A percentile compares a stretch with the other conserved stretches of the same genome.
Evolutionary conservation across 768 basidiomycete species (phyloP).

Genomic region (Mycena alexandri): DNA sequence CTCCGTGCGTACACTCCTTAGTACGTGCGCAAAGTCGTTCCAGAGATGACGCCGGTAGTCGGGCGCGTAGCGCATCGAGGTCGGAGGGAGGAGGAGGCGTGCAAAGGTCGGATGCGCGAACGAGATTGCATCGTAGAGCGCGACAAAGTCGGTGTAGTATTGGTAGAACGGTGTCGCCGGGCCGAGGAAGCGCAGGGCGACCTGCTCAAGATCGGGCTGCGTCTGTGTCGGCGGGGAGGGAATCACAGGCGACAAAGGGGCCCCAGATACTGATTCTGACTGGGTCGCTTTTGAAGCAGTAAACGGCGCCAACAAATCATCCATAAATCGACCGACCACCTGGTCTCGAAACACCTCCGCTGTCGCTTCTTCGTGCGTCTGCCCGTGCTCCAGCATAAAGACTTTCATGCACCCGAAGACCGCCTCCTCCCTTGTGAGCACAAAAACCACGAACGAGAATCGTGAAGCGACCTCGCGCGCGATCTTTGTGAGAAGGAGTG

Average conservation of each 20-base stretch:
- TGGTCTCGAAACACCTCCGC: constrained; percentile 88
- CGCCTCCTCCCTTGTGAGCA: constrained; percentile 66
- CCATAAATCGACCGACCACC: constrained; percentile 71
- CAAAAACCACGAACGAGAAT: constrained; percentile 57
- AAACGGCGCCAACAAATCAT: constrained; percentile 69
- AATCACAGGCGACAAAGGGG: constrained; percentile 36
- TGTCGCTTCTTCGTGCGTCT: constrained; percentile 60
- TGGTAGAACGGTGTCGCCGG: constrained; percentile 87
- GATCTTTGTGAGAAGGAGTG: constrained; percentile 71
- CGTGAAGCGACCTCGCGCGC: constrained; percentile 59
- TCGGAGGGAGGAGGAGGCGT: constrained; percentile 79
- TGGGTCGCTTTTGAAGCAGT: constrained; percentile 46
- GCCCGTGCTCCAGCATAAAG: constrained; percentile 95
- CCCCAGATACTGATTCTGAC: constrained; percentile 23
- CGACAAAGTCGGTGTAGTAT: constrained; percentile 92
- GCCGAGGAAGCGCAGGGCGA: constrained; percentile 72
- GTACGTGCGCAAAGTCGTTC: constrained; percentile 79
- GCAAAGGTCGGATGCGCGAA: constrained; percentile 86
- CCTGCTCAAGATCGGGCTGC: constrained; percentile 61
- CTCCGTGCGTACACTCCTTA: constrained; percentile 69
- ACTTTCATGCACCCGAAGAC: constrained; percentile 91
- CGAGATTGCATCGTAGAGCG: constrained; percentile 91
- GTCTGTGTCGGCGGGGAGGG: constrained; percentile 33
- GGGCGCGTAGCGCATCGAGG: constrained; percentile 78
- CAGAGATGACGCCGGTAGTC: constrained; percentile 91